phyloP scores from a whole-genome alignment of 345 rosid species.

The Angophora floribunda region DNA sequence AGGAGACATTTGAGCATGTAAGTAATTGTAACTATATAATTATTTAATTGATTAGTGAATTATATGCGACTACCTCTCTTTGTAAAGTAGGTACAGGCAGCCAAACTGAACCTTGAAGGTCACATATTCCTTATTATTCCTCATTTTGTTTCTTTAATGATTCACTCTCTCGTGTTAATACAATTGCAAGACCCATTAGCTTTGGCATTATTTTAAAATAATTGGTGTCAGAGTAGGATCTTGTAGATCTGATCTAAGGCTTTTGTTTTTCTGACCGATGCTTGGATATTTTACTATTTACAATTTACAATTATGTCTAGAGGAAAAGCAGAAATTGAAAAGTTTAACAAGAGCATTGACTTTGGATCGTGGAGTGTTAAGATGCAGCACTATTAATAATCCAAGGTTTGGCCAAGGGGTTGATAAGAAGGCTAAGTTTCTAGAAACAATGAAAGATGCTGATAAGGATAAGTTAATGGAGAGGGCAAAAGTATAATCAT shows the following conservation, averaged over 20 bases:
- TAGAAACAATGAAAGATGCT: too few relatives aligned
- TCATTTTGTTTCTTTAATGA: neutral
- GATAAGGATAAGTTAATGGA: too few relatives aligned
- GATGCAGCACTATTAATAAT: too few relatives aligned
- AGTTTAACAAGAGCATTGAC: too few relatives aligned
- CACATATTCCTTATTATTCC: neutral
- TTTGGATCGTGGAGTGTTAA: too few relatives aligned
- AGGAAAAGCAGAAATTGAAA: too few relatives aligned
- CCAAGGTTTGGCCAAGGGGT: too few relatives aligned
- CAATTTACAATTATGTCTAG: too few relatives aligned
- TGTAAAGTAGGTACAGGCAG: neutral
- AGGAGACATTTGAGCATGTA: neutral
- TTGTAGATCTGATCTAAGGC: neutral
- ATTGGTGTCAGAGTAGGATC: neutral
- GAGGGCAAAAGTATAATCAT: too few relatives aligned
- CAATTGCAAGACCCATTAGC: neutral
- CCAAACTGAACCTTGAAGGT: neutral
- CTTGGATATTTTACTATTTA: neutral
- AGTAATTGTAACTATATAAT: neutral
- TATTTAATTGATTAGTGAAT: neutral
- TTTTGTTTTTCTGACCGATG: neutral
- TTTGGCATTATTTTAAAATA: neutral
- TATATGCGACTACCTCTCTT: fast-evolving
- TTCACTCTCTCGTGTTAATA: neutral
- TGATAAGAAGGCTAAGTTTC: too few relatives aligned